Base-by-base conservation (phyloP, 257 asterid genomes). In the Nicotiana undulata region DNA sequence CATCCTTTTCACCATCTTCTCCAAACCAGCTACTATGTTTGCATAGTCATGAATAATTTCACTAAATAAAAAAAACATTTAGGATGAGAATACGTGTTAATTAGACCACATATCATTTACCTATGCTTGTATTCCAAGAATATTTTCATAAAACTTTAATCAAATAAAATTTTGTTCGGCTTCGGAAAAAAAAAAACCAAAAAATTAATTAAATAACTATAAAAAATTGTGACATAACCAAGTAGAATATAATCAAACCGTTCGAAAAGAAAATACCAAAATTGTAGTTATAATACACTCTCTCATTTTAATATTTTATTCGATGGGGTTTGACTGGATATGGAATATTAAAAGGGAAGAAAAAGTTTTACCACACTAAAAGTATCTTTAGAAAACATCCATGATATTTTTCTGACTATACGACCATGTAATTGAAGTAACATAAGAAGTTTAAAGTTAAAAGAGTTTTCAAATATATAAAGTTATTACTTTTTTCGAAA, bases 1-100 rank as follows among this genome's bases (percentile, higher is more conserved):
- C 90, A 89, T 89, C 68, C 49, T 83, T 88, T 85, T 84, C 85
- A 89, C 92, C 72, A 75, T 72, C 79, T 80, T 75, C 29, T 89
- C 89, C 22, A 89, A 79, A 24, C 80, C 90, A 1, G 85, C 85
- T 80, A 86, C 85, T 22, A 80, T 13, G 79, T 55, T 87, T 0
- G 90, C 66, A 85, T 59, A 89, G 16, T 64, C 84, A 22, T 84
- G 18, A 8, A 84, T 74, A 8, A 81, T 80, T 76, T 87, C 86
- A 53, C 92, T 89, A 22, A 6, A 59, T 51, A 9, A 59, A 55
- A 3, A 60, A 1, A 20, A 29, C 31, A 22, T 11, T 24, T 18
- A 17, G 8, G 8, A 55, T 55, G 10, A 55, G 24, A 5, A 2
- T 17, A 56, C 63, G 24, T 56, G 63, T n/a, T 18, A 56, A 17